Evolutionary conservation across 73 alveolate genomes (phyloP).

Genomic region (Paraurostyla sp.): DNA sequence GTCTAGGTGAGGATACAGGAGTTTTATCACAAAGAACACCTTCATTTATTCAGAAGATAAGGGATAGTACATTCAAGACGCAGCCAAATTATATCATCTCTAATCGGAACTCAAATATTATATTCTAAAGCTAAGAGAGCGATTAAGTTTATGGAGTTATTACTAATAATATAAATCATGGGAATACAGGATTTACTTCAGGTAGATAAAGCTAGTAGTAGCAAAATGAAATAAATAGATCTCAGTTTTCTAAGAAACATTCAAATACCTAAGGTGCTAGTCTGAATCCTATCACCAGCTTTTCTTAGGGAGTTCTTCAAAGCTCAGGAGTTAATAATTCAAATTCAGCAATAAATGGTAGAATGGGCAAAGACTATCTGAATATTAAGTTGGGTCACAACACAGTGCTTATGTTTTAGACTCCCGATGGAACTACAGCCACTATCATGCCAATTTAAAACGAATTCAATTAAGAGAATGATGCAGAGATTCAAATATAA

Average conservation of each 20-base stretch:
- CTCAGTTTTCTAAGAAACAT: too few species aligned
- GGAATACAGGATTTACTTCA: too few species aligned
- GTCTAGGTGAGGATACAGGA: not conserved
- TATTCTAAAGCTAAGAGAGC: not conserved
- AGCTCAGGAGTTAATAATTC: too few species aligned
- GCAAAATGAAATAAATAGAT: too few species aligned
- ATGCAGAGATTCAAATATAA: too few species aligned
- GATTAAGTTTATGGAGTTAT: not conserved
- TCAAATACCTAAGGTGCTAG: too few species aligned
- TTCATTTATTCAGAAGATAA: conserved; percentile 13
- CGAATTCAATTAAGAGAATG: not conserved
- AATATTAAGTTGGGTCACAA: conserved; percentile 21
- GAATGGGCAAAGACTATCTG: not conserved
- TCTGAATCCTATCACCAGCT: too few species aligned
- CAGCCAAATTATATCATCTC: not conserved
- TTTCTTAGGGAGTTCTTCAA: too few species aligned
- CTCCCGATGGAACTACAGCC: conserved; percentile 41
- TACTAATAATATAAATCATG: too few species aligned
- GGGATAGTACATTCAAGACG: not conserved
- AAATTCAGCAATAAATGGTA: not conserved
- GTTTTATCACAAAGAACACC: conserved; percentile 2
- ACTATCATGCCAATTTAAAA: conserved; percentile 13
- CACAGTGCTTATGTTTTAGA: not conserved
- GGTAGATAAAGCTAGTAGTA: too few species aligned
- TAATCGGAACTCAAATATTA: not conserved